A percentile compares a stretch with the other conserved stretches of the same genome.
phyloP scores from a whole-genome alignment of 495 filamentous ascomycete species.

The Daldinia childiae region DNA sequence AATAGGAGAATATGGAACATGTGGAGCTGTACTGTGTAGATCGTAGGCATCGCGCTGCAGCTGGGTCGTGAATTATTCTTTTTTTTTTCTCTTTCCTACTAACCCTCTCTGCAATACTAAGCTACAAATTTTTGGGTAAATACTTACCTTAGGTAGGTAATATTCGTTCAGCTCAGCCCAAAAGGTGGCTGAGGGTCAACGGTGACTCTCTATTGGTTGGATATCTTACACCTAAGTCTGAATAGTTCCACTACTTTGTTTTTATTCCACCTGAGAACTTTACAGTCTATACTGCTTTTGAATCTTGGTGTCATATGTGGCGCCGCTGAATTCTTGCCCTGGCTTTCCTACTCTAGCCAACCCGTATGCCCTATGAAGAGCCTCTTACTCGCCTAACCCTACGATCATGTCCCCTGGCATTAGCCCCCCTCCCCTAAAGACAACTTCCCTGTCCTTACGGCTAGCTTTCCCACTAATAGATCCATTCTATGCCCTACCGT shows the following conservation, averaged over 20 bases:
- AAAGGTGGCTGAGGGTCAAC: conserved; percentile 39
- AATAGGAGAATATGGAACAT: not conserved
- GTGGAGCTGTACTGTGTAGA: conserved; percentile 32
- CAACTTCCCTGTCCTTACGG: conserved; percentile 15
- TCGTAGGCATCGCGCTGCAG: conserved; percentile 20
- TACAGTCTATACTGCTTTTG: conserved; percentile 43
- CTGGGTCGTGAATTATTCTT: conserved; percentile 17
- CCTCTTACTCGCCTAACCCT: conserved; percentile 38
- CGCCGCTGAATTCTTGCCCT: conserved; percentile 44
- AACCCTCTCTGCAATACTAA: conserved; percentile 17
- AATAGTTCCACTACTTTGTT: conserved; percentile 36
- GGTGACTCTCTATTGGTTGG: conserved; percentile 32
- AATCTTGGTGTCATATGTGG: conserved; percentile 39
- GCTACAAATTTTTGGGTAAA: conserved; percentile 22
- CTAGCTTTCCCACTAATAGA: conserved; percentile 23
- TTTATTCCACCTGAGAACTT: conserved; percentile 44
- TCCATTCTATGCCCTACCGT: conserved; percentile 32
- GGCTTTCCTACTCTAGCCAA: conserved; percentile 21
- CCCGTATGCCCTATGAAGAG: conserved; percentile 32
- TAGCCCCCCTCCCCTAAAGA: conserved; percentile 13
- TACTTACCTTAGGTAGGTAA: conserved; percentile 23
- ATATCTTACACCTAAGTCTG: conserved; percentile 33
- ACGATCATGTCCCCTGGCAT: conserved; percentile 31
- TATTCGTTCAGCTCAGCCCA: conserved; percentile 46
- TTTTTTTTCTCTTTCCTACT: conserved; percentile 32